phyloP scores from a whole-genome alignment of 2,329 filamentous ascomycete species.

The Furcasterigmium sp. region DNA sequence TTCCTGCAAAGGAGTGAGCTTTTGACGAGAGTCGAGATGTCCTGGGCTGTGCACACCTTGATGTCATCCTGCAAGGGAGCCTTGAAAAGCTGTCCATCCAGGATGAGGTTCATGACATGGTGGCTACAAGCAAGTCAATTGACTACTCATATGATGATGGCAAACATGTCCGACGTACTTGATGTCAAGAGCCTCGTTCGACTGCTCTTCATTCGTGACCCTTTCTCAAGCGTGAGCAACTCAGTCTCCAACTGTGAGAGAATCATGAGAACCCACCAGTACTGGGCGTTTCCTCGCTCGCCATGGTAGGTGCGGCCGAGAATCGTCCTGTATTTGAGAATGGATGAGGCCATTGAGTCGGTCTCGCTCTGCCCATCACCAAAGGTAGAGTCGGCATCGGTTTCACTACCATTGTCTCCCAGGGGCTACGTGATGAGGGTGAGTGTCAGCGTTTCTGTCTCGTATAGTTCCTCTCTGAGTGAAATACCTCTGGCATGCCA shows the following conservation, averaged over 20 bases:
- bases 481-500: too few relatives aligned
- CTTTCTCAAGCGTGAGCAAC: background rate
- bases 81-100: constrained; percentile 17
- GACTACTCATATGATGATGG: background rate
- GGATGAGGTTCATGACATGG: constrained; percentile 15
- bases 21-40: background rate
- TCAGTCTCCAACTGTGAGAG: background rate
- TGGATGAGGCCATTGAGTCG: constrained; percentile 21
- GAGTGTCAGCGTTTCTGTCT: too few relatives aligned
- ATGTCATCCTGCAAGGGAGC: constrained; percentile 16
- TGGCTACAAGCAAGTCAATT: constrained; percentile 16
- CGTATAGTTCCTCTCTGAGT: too few relatives aligned
- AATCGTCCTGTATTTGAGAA: constrained; percentile 21
- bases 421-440: too few relatives aligned
- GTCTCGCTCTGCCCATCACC: constrained; percentile 13
- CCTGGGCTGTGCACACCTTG: constrained; percentile 18
- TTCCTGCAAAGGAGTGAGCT: constrained; percentile 18
- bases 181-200: constrained; percentile 25
- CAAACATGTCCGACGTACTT: constrained; percentile 8
- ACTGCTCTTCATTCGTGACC: constrained; percentile 21
- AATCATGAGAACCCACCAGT: constrained; percentile 18
- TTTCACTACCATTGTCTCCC: too few relatives aligned
- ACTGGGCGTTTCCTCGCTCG: constrained; percentile 18
- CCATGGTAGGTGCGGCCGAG: constrained; percentile 23
- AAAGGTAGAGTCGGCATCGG: constrained; percentile 10